phyloP scores from a whole-genome alignment of 495 filamentous ascomycete genomes.

The Aspergillus campestris region DNA sequence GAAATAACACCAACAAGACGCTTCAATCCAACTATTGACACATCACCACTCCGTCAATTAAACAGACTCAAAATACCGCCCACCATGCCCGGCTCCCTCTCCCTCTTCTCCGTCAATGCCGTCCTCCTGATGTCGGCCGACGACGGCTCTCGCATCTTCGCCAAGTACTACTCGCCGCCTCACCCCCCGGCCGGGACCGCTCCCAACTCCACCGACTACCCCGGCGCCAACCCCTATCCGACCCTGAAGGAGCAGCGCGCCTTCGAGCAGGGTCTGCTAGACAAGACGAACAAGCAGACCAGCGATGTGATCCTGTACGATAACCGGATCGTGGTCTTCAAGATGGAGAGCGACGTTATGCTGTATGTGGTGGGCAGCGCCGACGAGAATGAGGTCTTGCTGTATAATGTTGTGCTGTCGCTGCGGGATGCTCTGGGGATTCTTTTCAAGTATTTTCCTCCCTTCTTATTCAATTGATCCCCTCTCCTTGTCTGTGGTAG shows the following conservation, averaged over 20 bases:
- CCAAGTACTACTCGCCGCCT: slow-evolving; percentile 90
- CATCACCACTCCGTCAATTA: neutral
- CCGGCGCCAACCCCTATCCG: slow-evolving; percentile 72
- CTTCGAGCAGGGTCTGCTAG: slow-evolving; percentile 91
- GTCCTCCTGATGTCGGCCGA: slow-evolving; percentile 84
- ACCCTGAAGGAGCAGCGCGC: slow-evolving; percentile 85
- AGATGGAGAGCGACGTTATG: slow-evolving; percentile 95
- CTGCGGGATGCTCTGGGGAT: slow-evolving; percentile 84
- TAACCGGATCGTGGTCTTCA: slow-evolving; percentile 90
- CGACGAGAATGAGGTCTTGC: slow-evolving; percentile 93
- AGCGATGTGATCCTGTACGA: slow-evolving; percentile 96
- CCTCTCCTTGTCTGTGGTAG: neutral
- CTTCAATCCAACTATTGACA: slow-evolving; percentile 1
- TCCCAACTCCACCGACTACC: slow-evolving; percentile 45
- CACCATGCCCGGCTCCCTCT: slow-evolving; percentile 48
- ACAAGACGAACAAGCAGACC: slow-evolving; percentile 93
- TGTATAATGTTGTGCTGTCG: slow-evolving; percentile 87
- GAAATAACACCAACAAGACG: slow-evolving; percentile 20
- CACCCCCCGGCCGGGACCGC: slow-evolving; percentile 56
- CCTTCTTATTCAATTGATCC: neutral
- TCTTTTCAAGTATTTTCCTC: slow-evolving; percentile 69
- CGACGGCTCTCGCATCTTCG: slow-evolving; percentile 82
- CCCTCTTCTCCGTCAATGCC: slow-evolving; percentile 86
- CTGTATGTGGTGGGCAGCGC: slow-evolving; percentile 87
- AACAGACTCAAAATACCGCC: slow-evolving; percentile 4